phyloP scores from a whole-genome alignment of 2,329 filamentous ascomycete genomes.

The Moelleriella libera region DNA sequence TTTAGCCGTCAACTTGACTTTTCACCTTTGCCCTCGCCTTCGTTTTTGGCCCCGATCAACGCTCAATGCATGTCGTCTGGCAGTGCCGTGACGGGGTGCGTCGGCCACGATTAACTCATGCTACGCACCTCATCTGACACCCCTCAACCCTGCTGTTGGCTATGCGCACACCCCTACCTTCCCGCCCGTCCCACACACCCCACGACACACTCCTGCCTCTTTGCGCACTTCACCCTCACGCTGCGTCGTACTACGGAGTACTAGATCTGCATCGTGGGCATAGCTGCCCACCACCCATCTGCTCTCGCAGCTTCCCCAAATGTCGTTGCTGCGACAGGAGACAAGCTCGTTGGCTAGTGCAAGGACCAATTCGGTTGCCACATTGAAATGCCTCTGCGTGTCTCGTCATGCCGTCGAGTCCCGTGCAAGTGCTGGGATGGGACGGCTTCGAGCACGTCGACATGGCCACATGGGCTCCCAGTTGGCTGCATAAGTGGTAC shows the following conservation, averaged over 20 bases:
- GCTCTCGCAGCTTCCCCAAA: not conserved
- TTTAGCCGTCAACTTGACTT: not conserved
- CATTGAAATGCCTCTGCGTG: not conserved
- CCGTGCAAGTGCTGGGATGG: slow-evolving; percentile 3
- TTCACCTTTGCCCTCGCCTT: not conserved
- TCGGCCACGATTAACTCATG: not conserved
- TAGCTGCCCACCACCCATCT: not conserved
- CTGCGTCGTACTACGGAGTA: not conserved
- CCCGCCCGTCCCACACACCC: slow-evolving; percentile 1
- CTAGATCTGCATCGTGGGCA: not conserved
- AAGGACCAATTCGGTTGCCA: not conserved
- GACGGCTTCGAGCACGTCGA: not conserved
- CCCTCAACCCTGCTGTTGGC: not conserved
- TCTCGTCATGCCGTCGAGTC: slow-evolving; percentile 4
- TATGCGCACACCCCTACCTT: not conserved
- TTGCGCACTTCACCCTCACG: slow-evolving; percentile 1
- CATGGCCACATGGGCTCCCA: slow-evolving; percentile 1
- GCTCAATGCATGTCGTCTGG: not conserved
- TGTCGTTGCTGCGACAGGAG: not conserved
- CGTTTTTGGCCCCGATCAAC: not conserved
- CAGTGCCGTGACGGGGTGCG: slow-evolving; percentile 3
- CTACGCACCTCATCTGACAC: not conserved
- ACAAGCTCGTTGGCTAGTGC: not conserved
- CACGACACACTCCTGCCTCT: not conserved
- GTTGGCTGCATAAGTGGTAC: not conserved